Base-by-base conservation (phyloP, 495 filamentous ascomycete genomes). In the Penicillium nucicola region DNA sequence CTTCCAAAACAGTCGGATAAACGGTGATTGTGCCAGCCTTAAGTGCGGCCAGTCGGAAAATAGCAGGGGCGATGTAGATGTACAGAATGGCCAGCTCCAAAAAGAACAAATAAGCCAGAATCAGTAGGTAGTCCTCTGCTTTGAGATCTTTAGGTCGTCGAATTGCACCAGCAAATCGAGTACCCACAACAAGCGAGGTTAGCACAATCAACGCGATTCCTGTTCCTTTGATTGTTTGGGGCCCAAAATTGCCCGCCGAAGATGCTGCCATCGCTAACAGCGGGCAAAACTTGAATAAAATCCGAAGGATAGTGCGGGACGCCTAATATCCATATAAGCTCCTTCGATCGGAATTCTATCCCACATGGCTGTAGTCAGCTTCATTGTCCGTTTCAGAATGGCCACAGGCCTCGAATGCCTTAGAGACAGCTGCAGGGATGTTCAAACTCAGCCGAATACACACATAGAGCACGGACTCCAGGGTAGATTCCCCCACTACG, bases 31-130 rank as follows among this genome's bases (percentile, higher is more conserved):
- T 10, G 12, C 54, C 54, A 12, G 9, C 17, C 17, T 11, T 15
- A 8, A 52, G 45, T 1, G 38, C 59, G 4, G 50, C 46, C 3
- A 66, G 37, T 28, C 57, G 58, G 41, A 60, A 70, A 7, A 72
- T 42, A 3, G 49, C 48, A 0, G 69, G 69, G 1, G 61, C 54
- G 30, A 67, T 60, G 12, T 62, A 55, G 32, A 74, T 60, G 40
- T 76, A 76, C 8, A 69, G 41, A n/a, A 61, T 55, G 34, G 54
- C 50, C 53, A 74, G 54, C 12, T 47, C 54, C 18, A 67, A 36
- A 52, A 71, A 74, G 28, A 59, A 61, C 5, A 53, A 28, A 20
- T 62, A 68, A 1, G 63, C 67, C 1, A 65, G 18, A 12, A 60
- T 45, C 14, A 70, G 54, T 13, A 66, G 48, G 39, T 54, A 50